Conservation (phyloP, 768 basidiomycete genomes). For the Xerocomus spinulosus region DNA sequence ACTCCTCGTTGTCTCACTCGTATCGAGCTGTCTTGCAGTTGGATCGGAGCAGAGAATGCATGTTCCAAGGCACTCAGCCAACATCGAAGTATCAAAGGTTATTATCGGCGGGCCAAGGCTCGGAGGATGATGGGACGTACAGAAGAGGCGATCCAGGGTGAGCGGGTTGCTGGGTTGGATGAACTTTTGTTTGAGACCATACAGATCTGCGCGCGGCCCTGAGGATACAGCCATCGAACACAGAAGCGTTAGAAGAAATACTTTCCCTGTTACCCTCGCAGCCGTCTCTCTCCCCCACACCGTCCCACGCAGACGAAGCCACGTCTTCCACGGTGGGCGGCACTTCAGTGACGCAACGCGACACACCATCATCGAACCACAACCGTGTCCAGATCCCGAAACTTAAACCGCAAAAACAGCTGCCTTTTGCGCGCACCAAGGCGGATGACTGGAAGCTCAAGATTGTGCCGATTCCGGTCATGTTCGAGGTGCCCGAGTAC, state of each 20-base stretch:
- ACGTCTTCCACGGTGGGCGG: conserved; percentile 28
- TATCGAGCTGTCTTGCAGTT: conserved; percentile 39
- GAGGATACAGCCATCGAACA: conserved; percentile 58
- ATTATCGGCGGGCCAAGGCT: conserved; percentile 66
- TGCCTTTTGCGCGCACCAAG: conserved; percentile 49
- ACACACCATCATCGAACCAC: conserved; percentile 16
- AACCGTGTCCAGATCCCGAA: conserved; percentile 37
- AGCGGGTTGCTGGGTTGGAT: background rate
- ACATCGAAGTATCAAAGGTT: conserved; percentile 64
- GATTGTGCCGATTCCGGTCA: conserved; percentile 43
- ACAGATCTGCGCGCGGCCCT: conserved; percentile 60
- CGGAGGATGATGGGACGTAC: conserved; percentile 52
- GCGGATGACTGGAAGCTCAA: conserved; percentile 53
- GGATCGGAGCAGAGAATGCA: conserved; percentile 67
- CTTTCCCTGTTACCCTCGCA: conserved; percentile 33
- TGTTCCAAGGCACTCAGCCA: conserved; percentile 62
- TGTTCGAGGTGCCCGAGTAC: conserved; percentile 34
- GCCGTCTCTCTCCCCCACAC: conserved; percentile 5
- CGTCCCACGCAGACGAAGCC: conserved; percentile 19
- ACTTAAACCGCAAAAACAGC: conserved; percentile 40
- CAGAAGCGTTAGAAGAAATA: conserved; percentile 58
- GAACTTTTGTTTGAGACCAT: background rate
- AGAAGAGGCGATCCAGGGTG: conserved; percentile 61
- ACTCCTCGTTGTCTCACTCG: conserved; percentile 5
- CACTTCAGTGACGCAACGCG: conserved; percentile 11